phyloP scores from a whole-genome alignment of 371 early-diverging fungal genomes.

The Saksenaea oblongispora region DNA sequence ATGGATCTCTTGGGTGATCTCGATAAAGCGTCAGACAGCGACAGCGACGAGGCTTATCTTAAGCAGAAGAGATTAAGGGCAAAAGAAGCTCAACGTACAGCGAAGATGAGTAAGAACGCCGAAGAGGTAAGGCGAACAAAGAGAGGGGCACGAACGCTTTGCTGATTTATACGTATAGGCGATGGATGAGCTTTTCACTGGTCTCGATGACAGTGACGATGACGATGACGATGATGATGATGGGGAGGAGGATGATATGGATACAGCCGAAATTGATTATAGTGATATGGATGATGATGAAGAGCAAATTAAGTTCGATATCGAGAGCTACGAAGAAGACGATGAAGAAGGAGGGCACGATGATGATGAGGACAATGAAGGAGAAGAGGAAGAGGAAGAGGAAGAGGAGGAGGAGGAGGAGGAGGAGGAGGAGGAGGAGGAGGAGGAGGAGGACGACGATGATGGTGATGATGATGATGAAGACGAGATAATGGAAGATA shows the following conservation, averaged over 20 bases:
- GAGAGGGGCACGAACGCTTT: no score
- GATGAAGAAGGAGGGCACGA: constrained; percentile 37
- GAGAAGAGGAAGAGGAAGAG: constrained; percentile 10
- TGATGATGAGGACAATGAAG: no score
- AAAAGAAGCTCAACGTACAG: constrained; percentile 34
- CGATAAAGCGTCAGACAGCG: constrained; percentile 16
- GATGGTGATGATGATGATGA: constrained; percentile 23
- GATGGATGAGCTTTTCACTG: constrained; percentile 38
- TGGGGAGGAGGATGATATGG: background rate
- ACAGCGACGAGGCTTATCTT: constrained; percentile 48
- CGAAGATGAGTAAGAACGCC: constrained; percentile 42
- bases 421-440: constrained; percentile 28
- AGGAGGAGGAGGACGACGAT: constrained; percentile 33
- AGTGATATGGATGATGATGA: constrained; percentile 29
- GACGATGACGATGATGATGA: constrained; percentile 35
- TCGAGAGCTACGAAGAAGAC: background rate
- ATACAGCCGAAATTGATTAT: constrained; percentile 14
- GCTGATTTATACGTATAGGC: constrained; percentile 4
- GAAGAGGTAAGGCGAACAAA: constrained; percentile 34
- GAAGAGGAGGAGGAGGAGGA: constrained; percentile 23
- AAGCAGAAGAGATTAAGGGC: constrained; percentile 43
- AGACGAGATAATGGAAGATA: constrained; percentile 13
- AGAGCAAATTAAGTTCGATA: background rate
- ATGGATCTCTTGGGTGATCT: constrained; percentile 43
- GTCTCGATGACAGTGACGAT: constrained; percentile 27